phyloP scores from a whole-genome alignment of 345 rosid species.

The Euphorbia peplus region DNA sequence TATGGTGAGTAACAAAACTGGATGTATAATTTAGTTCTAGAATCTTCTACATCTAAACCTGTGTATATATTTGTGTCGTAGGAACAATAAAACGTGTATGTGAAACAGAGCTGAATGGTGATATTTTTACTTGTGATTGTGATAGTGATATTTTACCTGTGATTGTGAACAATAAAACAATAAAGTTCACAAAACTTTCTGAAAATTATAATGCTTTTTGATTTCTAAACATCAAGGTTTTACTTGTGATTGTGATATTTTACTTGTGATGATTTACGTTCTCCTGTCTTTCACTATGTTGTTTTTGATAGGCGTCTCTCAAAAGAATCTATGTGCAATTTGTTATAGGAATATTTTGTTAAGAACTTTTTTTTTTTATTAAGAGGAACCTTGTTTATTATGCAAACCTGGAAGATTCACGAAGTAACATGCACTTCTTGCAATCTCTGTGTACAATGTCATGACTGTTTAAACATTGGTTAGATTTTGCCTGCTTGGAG shows the following conservation, averaged over 20 bases:
- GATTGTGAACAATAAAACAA: too few relatives aligned
- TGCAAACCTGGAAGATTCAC: neutral
- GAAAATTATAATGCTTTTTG: too few relatives aligned
- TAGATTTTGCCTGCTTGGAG: too few relatives aligned
- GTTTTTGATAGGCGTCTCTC: neutral
- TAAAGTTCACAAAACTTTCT: too few relatives aligned
- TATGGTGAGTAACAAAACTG: slow-evolving; percentile 43
- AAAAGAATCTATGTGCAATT: neutral
- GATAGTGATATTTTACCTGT: too few relatives aligned
- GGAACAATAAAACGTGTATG: slow-evolving; percentile 64
- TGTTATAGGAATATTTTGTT: neutral
- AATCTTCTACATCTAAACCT: neutral
- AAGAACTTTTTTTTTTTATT: too few relatives aligned
- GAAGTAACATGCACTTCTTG: neutral
- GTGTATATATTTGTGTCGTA: slow-evolving; percentile 14
- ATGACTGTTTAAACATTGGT: neutral
- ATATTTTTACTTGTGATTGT: too few relatives aligned
- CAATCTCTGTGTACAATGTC: neutral
- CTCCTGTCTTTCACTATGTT: neutral
- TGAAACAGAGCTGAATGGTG: slow-evolving; percentile 71
- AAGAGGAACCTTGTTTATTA: neutral
- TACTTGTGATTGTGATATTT: too few relatives aligned
- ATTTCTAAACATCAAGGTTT: too few relatives aligned
- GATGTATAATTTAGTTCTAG: neutral
- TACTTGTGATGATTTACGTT: too few relatives aligned